A percentile compares a stretch with the other conserved stretches of the same genome.
phyloP scores from a whole-genome alignment of 331 rosid genomes.

The Erythrophleum ivorense region DNA sequence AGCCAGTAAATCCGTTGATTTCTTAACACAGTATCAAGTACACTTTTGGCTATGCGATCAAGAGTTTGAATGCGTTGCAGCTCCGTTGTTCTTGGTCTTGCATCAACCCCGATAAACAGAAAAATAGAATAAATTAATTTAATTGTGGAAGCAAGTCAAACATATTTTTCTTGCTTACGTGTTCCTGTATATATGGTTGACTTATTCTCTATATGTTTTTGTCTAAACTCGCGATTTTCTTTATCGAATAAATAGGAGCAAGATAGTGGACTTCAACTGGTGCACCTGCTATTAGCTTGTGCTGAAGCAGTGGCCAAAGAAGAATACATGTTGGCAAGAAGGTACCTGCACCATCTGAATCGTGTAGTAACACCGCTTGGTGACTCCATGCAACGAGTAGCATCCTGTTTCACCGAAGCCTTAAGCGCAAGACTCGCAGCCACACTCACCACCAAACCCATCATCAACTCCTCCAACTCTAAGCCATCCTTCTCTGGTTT shows the following conservation, averaged over 20 bases:
- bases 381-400: slow-evolving; percentile 93
- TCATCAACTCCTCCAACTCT: neutral
- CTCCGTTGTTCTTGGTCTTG: too few relatives aligned
- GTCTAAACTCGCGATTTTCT: neutral
- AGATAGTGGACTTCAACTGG: slow-evolving; percentile 92
- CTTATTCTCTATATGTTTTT: neutral
- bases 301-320: slow-evolving; percentile 94
- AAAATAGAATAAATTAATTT: neutral
- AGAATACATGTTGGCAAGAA: slow-evolving; percentile 85
- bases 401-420: slow-evolving; percentile 86
- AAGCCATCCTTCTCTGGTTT: slow-evolving; percentile 48
- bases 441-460: slow-evolving; percentile 54
- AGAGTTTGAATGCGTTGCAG: neutral
- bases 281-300: slow-evolving; percentile 92
- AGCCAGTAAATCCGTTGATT: neutral
- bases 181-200: neutral
- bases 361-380: slow-evolving; percentile 74
- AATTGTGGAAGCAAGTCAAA: neutral
- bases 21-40: neutral
- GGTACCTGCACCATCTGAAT: slow-evolving; percentile 79
- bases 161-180: neutral
- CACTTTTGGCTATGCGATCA: neutral
- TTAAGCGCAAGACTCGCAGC: slow-evolving; percentile 72
- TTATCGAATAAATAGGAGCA: slow-evolving; percentile 54
- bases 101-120: neutral